Evolutionary conservation across 2,329 filamentous ascomycete species (phyloP).

Genomic region (Fusarium lateritium): DNA sequence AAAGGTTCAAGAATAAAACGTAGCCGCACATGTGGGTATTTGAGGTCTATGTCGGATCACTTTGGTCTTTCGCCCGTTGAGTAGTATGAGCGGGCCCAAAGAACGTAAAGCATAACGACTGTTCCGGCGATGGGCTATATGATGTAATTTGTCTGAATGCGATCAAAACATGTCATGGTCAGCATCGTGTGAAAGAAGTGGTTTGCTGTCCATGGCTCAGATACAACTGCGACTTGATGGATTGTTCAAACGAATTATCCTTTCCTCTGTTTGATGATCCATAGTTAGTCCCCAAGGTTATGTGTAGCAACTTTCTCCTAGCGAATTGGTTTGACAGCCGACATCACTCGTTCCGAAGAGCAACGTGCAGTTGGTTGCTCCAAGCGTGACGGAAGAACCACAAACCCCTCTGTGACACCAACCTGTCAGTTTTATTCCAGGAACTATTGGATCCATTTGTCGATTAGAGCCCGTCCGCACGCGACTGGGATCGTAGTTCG

Average conservation of each 20-base stretch:
- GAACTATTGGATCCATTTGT: constrained; percentile 21
- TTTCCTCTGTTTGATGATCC: constrained; percentile 21
- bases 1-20: constrained; percentile 46
- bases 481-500: constrained; percentile 1
- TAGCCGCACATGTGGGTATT: constrained; percentile 50
- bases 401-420: constrained; percentile 37
- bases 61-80: constrained; percentile 29
- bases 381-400: constrained; percentile 32
- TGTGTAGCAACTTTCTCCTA: constrained; percentile 38
- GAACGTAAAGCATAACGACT: constrained; percentile 30
- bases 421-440: constrained; percentile 23
- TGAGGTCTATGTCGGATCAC: constrained; percentile 2
- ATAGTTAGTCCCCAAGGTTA: constrained; percentile 5
- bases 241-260: constrained; percentile 17
- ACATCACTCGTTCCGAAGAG: constrained; percentile 41
- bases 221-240: constrained; percentile 2
- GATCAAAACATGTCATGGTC: constrained; percentile 36
- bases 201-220: constrained; percentile 17
- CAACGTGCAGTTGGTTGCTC: constrained; percentile 40
- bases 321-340: constrained; percentile 40
- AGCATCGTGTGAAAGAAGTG: constrained; percentile 5
- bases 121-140: constrained; percentile 10
- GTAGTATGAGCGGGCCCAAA: constrained; percentile 16
- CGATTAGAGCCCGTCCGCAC: background rate
- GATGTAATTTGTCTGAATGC: constrained; percentile 2